Evolutionary conservation across 305 asterid genomes (phyloP).

Genomic region (Ajuga reptans): DNA sequence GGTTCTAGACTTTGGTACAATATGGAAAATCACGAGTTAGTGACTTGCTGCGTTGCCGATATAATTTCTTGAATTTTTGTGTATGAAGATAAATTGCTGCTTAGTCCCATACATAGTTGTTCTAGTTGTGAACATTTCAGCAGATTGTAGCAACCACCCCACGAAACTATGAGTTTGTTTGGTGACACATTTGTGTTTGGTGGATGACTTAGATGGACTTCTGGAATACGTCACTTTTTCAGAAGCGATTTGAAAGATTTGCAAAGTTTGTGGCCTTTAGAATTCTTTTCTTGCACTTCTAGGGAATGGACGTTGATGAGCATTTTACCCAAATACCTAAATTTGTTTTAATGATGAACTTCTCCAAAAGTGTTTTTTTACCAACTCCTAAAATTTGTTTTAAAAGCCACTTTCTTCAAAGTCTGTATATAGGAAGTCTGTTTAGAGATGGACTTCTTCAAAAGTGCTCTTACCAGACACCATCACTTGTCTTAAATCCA

Average conservation of each 20-base stretch:
- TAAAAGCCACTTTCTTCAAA: not conserved
- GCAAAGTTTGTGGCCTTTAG: too few relatives aligned
- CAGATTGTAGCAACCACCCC: not conserved
- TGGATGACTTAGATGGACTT: too few relatives aligned
- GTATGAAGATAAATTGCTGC: not conserved
- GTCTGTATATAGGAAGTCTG: not conserved
- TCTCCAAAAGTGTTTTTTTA: too few relatives aligned
- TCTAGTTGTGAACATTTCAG: constrained; percentile 1
- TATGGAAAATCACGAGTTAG: not conserved
- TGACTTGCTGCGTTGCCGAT: not conserved
- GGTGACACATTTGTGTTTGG: too few relatives aligned
- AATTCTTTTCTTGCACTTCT: not conserved
- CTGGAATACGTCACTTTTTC: too few relatives aligned
- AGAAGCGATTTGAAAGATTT: too few relatives aligned
- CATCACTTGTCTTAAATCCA: too few relatives aligned
- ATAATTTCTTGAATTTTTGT: not conserved
- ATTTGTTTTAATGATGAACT: too few relatives aligned
- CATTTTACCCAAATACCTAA: not conserved
- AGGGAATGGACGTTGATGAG: not conserved
- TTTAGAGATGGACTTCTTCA: too few relatives aligned
- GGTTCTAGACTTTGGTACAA: not conserved
- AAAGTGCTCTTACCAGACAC: too few relatives aligned
- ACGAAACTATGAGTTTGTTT: too few relatives aligned
- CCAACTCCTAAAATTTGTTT: too few relatives aligned
- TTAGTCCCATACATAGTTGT: not conserved